Conservation (phyloP, 805 yeast species). For the Suhomyces sp. region DNA sequence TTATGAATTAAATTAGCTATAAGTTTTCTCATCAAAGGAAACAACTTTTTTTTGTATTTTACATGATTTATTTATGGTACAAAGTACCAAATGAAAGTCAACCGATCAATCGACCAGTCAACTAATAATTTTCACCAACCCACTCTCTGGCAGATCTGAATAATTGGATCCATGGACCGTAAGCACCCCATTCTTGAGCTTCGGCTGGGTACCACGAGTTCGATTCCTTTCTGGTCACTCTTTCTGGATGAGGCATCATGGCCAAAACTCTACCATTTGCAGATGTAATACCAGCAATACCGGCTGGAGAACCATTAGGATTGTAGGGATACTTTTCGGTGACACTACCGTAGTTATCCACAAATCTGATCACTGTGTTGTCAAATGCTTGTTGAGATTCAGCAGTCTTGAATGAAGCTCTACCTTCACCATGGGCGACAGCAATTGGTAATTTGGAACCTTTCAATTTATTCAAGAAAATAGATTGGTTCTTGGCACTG, state of each 20-base stretch:
- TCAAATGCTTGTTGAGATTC: conserved; percentile 48
- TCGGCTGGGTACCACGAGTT: conserved; percentile 85
- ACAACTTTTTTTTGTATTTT: too few relatives aligned
- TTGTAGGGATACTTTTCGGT: conserved; percentile 88
- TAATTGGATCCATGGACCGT: conserved; percentile 94
- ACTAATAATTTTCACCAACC: conserved; percentile 55
- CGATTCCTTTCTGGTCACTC: conserved; percentile 82
- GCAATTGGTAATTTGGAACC: conserved; percentile 96
- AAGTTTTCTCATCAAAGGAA: too few relatives aligned
- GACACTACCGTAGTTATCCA: conserved; percentile 85
- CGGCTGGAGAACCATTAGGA: conserved; percentile 94
- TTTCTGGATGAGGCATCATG: conserved; percentile 99
- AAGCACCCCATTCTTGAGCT: conserved; percentile 68
- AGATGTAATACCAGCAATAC: conserved; percentile 87
- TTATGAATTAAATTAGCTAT: too few relatives aligned
- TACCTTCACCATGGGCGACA: conserved; percentile 98
- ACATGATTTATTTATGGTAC: too few relatives aligned
- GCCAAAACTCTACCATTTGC: conserved; percentile 95
- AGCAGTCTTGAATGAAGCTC: conserved; percentile 64
- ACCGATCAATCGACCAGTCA: too few relatives aligned
- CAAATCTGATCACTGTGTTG: conserved; percentile 67
- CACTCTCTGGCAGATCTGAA: conserved; percentile 92
- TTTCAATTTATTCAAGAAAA: conserved; percentile 85
- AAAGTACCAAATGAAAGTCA: too few relatives aligned
- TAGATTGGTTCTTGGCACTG: conserved; percentile 49